Conservation (phyloP, 352 stramenopile genomes). For the Phytophthora syringae region DNA sequence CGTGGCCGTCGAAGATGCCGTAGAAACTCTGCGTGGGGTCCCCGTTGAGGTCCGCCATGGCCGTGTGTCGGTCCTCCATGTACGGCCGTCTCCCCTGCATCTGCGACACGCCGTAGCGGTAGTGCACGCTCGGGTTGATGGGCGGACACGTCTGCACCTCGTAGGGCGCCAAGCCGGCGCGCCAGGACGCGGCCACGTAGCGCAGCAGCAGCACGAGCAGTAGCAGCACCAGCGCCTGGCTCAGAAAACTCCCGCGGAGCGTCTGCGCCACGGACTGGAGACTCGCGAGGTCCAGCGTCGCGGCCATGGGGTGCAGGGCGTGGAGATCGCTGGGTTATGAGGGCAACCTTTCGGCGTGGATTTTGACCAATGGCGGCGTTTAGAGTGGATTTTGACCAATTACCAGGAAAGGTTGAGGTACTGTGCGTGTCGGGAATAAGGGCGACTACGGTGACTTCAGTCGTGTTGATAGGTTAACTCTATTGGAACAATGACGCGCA, state of each 20-base stretch:
- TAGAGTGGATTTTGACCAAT: conserved; percentile 4
- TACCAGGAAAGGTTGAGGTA: conserved; percentile 7
- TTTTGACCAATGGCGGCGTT: conserved; percentile 18
- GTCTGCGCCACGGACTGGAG: conserved; percentile 68
- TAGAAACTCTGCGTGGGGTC: conserved; percentile 90
- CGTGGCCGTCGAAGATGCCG: conserved; percentile 94
- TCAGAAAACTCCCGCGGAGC: conserved; percentile 71
- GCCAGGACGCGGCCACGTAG: conserved; percentile 68
- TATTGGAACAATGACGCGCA: no score
- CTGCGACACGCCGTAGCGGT: conserved; percentile 83
- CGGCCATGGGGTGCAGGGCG: conserved; percentile 41
- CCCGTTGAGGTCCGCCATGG: conserved; percentile 77
- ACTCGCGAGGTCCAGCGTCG: conserved; percentile 66
- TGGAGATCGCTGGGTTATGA: conserved; percentile 15
- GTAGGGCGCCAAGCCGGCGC: conserved; percentile 56
- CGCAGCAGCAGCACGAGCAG: conserved; percentile 62
- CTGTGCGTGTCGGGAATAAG: conserved; percentile 6
- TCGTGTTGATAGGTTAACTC: no score
- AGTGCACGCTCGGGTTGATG: conserved; percentile 78
- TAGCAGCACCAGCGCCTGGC: conserved; percentile 66
- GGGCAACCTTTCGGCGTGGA: neutral
- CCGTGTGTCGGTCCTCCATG: conserved; percentile 92
- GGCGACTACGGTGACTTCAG: no score
- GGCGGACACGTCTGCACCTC: conserved; percentile 78
- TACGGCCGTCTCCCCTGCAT: conserved; percentile 88